Evolutionary conservation across 805 yeast species (phyloP), one percentile per base, ranked within the genome.

Genomic region (Kazachstania psychrophila): DNA sequence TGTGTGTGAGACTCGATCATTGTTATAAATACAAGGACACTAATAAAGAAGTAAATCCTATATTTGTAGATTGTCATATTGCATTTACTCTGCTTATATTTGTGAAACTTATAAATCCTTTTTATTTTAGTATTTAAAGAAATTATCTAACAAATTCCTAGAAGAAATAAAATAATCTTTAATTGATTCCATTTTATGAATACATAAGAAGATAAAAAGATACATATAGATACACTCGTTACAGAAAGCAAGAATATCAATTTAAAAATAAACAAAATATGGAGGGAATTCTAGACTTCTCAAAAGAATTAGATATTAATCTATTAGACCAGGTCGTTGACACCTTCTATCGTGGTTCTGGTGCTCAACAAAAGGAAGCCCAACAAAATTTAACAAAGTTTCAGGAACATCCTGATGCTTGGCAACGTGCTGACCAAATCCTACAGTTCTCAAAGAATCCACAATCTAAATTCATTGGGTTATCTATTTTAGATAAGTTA

Each of bases 401-500:
- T 59, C 96, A 92, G 61, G 94, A 86, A 44, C 82, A 87, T 59
- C 94, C 92, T 3, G 95, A 89, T 50, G 80, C 96, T 18, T 92
- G 99, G 99, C 85, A 82, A 47, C 74, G 82, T 39, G 92, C 94
- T 23, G 97, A 89, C 52, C 77, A 81, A 59, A 88, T 92, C 42
- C 69, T 92, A 46, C 87, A 88, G 47, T 69, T 66, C 44, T 77
- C 94, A 3, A 64, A 67, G 34, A 82, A 87, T 56, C 70, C 95
- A 27, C 95, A 92, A 61, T 72, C 95, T 23, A 92, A 92, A 63
- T 89, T 82, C 61, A 81, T 92, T 58, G 98, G 96, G 7, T 68
- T 92, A 40, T 77, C 94, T 17, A 83, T 92, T 42, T 68, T 92
- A 51, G 95, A 92, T 63, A 86, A 83, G 51, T 71, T 92, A 54